phyloP scores from a whole-genome alignment of 2,329 filamentous ascomycete species.

The Paecilomyces sp. region DNA sequence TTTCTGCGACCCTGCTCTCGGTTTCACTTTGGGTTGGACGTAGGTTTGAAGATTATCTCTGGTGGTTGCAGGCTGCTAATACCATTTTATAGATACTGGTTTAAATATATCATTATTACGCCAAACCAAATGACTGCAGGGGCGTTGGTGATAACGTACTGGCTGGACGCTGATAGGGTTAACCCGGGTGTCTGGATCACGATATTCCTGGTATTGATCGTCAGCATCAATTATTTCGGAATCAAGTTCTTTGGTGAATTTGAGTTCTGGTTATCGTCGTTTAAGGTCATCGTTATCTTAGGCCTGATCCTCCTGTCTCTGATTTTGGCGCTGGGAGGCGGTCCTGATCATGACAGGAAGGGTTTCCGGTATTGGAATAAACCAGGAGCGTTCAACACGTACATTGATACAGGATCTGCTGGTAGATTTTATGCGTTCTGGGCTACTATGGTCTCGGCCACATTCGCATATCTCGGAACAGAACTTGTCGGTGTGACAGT shows the following conservation, averaged over 20 bases:
- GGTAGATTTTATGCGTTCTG: conserved; percentile 55
- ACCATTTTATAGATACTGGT: conserved; percentile 46
- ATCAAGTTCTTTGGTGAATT: conserved; percentile 54
- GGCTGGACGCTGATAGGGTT: conserved; percentile 47
- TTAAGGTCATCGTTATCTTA: conserved; percentile 55
- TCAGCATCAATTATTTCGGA: conserved; percentile 51
- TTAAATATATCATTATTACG: conserved; percentile 53
- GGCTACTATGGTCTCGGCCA: conserved; percentile 62
- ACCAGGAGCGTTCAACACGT: conserved; percentile 49
- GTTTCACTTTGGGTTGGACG: conserved; percentile 70
- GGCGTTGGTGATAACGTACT: conserved; percentile 54
- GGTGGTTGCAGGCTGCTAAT: neutral
- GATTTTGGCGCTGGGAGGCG: conserved; percentile 9
- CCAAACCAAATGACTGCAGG: conserved; percentile 54
- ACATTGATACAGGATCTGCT: conserved; percentile 30
- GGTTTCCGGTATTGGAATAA: conserved; percentile 58
- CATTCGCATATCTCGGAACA: conserved; percentile 68
- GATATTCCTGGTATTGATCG: conserved; percentile 48
- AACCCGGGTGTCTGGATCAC: conserved; percentile 54
- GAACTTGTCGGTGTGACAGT: conserved; percentile 69
- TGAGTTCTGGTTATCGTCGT: conserved; percentile 55
- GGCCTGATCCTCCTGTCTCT: conserved; percentile 19
- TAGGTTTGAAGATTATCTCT: conserved; percentile 27
- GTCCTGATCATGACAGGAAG: conserved; percentile 43
- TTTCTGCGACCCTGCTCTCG: conserved; percentile 73